Evolutionary conservation across 2,329 filamentous ascomycete genomes (phyloP).

Genomic region (Colletotrichum horii): DNA sequence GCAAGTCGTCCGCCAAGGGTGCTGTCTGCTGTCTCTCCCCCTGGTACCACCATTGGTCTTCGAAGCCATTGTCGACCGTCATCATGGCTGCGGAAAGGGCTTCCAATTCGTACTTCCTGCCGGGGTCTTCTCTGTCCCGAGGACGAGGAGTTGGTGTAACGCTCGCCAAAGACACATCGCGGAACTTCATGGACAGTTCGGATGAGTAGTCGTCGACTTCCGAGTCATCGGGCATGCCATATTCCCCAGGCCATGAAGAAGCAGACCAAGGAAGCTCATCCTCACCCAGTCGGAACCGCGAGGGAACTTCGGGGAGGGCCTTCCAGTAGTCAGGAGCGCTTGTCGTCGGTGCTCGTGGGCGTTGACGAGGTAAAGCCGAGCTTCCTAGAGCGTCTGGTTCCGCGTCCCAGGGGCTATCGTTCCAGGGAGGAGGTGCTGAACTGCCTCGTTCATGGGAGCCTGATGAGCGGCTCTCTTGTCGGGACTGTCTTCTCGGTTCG

Average conservation of each 20-base stretch:
- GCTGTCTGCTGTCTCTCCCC: slow-evolving; percentile 36
- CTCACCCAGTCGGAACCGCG: slow-evolving; percentile 49
- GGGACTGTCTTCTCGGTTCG: slow-evolving; percentile 14
- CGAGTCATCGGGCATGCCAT: slow-evolving; percentile 5
- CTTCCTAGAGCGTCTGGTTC: slow-evolving; percentile 33
- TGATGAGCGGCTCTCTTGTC: slow-evolving; percentile 20
- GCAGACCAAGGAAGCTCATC: slow-evolving; percentile 53
- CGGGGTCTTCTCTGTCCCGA: slow-evolving; percentile 8
- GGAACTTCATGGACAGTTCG: slow-evolving; percentile 19
- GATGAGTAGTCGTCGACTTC: slow-evolving; percentile 11
- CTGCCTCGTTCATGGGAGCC: slow-evolving; percentile 47
- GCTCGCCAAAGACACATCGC: neutral
- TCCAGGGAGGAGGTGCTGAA: slow-evolving; percentile 54
- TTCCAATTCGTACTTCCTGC: slow-evolving; percentile 42
- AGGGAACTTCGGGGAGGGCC: slow-evolving; percentile 44
- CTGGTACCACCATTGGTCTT: slow-evolving; percentile 63
- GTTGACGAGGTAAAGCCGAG: slow-evolving; percentile 28
- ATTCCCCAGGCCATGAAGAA: slow-evolving; percentile 35
- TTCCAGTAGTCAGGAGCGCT: slow-evolving; percentile 41
- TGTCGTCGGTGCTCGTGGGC: slow-evolving; percentile 7
- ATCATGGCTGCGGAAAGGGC: slow-evolving; percentile 58
- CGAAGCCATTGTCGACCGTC: slow-evolving; percentile 63
- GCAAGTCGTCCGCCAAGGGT: slow-evolving; percentile 27
- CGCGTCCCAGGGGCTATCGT: slow-evolving; percentile 53
- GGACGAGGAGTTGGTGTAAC: neutral